Evolutionary conservation across 2,329 filamentous ascomycete genomes (phyloP), one percentile per base, ranked within the genome.

Genomic region (Pyricularia pennisetigena): DNA sequence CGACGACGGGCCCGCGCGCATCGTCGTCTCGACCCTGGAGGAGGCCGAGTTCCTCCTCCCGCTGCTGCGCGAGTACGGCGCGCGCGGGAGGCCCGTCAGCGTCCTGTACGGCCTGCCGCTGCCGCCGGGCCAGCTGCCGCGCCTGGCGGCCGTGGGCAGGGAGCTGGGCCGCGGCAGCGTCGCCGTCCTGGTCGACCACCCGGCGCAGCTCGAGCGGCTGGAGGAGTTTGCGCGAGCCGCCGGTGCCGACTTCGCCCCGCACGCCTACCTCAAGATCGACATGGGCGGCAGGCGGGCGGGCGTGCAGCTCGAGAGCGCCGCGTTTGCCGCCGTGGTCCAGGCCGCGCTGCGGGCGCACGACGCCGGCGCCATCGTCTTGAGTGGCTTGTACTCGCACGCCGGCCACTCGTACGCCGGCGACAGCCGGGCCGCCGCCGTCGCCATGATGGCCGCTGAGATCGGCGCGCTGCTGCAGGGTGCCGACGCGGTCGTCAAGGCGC

Each of bases 81-180:
- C 29, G 24, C 66, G 35, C 9, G 66, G 57, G 1, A 49, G 66
- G 63, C 49, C 35, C 63, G 67, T 67, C 28, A 67, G 41, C 20
- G 77, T 92, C 57, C 83, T 93, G 30, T 93, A 94, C 75, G 88
- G 88, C 24, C 84, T 94, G 26, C 92, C 91, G 0, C 78, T 92
- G 7, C 82, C 88, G 14, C 82, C 85, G 20, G 88, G 87, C 8
- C 81, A 83, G 30, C 76, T 92, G 9, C 75, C 83, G 1, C 85
- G 90, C 3, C 82, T 94, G 0, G 82, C 86, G 1, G 73, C 75
- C 0, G 74, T 94, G 3, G 84, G 85, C 4, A 76, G 79, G 12
- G 72, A 79, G 3, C 82, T 94, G 0, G 86, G 88, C 0, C 3
- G 4, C 3, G 79, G 79, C 16, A 82, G 82, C 12, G 76, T 94